These are phyloP conservation scores for Plasmodium fragile DNA, from an alignment of 169 alveolate species.

Conservation along the genomic window DNA sequence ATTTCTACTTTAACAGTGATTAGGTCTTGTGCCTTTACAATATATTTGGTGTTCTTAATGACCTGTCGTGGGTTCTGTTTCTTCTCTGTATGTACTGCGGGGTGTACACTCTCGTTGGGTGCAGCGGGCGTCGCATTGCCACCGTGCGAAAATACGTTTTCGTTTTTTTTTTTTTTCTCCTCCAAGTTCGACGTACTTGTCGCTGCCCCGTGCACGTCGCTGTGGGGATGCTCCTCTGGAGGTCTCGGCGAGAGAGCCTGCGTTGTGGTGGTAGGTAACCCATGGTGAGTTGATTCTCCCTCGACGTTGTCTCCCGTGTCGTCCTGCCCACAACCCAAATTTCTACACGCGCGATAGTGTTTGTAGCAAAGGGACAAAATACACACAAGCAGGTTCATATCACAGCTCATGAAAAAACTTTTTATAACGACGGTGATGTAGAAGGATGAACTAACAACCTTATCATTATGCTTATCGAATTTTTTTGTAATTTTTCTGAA, in stretches of 20 bases:
- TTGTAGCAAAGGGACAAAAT: slow-evolving; percentile 57
- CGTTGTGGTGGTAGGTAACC: neutral
- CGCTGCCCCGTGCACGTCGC: neutral
- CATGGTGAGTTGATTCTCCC: neutral
- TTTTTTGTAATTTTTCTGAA: slow-evolving; percentile 87
- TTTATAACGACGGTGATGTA: slow-evolving; percentile 80
- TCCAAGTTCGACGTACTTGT: neutral
- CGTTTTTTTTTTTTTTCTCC: neutral
- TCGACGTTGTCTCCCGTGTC: no score
- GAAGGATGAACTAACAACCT: slow-evolving; percentile 80
- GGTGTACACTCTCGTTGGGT: neutral
- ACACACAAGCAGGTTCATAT: slow-evolving; percentile 59
- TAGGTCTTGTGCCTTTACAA: slow-evolving; percentile 25
- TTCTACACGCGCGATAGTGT: neutral
- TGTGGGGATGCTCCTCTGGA: neutral
- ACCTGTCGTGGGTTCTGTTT: neutral
- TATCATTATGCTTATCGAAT: slow-evolving; percentile 82
- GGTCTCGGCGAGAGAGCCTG: neutral
- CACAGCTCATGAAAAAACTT: slow-evolving; percentile 76
- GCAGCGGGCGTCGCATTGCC: neutral
- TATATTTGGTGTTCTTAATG: slow-evolving; percentile 12
- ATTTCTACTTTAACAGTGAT: slow-evolving; percentile 31
- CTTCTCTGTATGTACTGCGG: no score
- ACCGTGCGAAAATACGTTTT: neutral
- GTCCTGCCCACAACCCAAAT: neutral